phyloP scores from a whole-genome alignment of 129 eudicot species.

The Smallanthus sonchifolius region DNA sequence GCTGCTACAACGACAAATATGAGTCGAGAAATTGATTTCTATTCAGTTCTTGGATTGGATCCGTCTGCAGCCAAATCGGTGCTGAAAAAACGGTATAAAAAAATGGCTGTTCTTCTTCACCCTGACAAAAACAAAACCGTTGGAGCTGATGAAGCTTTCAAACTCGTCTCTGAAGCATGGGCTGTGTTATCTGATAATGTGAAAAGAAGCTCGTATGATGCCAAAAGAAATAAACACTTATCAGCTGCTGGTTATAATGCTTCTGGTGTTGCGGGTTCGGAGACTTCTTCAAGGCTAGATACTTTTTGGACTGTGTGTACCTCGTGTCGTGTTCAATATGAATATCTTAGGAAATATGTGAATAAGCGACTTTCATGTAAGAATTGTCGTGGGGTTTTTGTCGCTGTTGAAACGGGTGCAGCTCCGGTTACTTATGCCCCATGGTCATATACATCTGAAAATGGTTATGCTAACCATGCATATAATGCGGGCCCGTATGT shows the following conservation, averaged over 20 bases:
- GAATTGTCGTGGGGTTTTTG: conserved; percentile 88
- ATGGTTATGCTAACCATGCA: conserved; percentile 64
- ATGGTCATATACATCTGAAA: conserved; percentile 61
- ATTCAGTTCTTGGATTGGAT: conserved; percentile 73
- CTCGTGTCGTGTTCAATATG: conserved; percentile 97
- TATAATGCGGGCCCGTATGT: conserved; percentile 30
- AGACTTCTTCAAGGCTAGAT: conserved; percentile 43
- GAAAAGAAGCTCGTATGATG: conserved; percentile 71
- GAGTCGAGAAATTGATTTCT: conserved; percentile 76
- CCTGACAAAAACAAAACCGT: conserved; percentile 91
- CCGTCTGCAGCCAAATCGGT: conserved; percentile 64
- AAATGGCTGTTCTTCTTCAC: conserved; percentile 87
- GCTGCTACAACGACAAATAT: conserved; percentile 42
- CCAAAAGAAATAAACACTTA: conserved; percentile 50
- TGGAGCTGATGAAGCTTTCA: conserved; percentile 96
- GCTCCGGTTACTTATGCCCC: conserved; percentile 68
- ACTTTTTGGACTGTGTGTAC: conserved; percentile 98
- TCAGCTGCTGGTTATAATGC: conserved; percentile 20
- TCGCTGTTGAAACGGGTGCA: conserved; percentile 85
- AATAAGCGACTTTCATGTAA: conserved; percentile 91
- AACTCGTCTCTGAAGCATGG: conserved; percentile 90
- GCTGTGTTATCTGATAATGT: conserved; percentile 60
- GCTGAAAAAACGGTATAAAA: conserved; percentile 74
- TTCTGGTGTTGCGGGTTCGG: conserved; percentile 34
- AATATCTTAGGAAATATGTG: conserved; percentile 86